Conservation (phyloP, 2,329 filamentous ascomycete genomes). For the Amauroascus niger region DNA sequence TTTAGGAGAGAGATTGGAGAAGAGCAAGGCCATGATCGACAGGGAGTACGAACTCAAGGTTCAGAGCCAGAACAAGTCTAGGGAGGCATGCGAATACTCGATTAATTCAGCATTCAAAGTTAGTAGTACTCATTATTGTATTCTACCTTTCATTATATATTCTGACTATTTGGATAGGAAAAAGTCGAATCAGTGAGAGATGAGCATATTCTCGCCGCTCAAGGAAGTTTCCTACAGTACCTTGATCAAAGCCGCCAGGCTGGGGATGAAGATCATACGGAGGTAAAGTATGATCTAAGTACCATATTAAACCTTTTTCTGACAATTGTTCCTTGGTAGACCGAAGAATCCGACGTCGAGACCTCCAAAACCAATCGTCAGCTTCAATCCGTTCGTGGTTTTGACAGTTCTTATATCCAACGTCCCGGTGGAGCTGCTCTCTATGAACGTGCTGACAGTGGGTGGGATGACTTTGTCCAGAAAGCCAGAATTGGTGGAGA, state of each 20-base stretch:
- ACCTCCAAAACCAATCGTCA: constrained; percentile 4
- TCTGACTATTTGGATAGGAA: constrained; percentile 16
- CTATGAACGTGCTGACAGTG: constrained; percentile 28
- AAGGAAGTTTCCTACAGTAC: constrained; percentile 34
- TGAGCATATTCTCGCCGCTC: constrained; percentile 34
- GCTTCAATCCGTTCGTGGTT: constrained; percentile 20
- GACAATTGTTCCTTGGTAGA: constrained; percentile 4
- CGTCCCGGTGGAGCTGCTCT: constrained; percentile 28
- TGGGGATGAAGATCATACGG: constrained; percentile 36
- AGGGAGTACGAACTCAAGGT: constrained; percentile 29
- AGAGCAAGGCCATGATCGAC: constrained; percentile 24
- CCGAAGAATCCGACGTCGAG: constrained; percentile 17
- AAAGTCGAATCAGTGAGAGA: constrained; percentile 25
- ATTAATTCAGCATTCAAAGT: constrained; percentile 29
- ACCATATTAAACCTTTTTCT: not conserved
- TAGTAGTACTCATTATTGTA: constrained; percentile 10
- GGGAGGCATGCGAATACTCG: constrained; percentile 26
- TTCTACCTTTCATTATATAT: not conserved
- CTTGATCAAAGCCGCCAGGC: constrained; percentile 32
- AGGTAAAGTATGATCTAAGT: constrained; percentile 22
- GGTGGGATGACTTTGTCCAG: constrained; percentile 36
- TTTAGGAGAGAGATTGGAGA: constrained; percentile 24
- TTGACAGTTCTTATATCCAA: constrained; percentile 29
- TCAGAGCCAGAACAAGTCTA: constrained; percentile 24
- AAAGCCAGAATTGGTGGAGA: constrained; percentile 32